Percentiles rank a stretch among this genome's conserved stretches.
Conservation (phyloP, 1,139 yeast species). For the Hyphopichia wangnamkhiaoensis region DNA sequence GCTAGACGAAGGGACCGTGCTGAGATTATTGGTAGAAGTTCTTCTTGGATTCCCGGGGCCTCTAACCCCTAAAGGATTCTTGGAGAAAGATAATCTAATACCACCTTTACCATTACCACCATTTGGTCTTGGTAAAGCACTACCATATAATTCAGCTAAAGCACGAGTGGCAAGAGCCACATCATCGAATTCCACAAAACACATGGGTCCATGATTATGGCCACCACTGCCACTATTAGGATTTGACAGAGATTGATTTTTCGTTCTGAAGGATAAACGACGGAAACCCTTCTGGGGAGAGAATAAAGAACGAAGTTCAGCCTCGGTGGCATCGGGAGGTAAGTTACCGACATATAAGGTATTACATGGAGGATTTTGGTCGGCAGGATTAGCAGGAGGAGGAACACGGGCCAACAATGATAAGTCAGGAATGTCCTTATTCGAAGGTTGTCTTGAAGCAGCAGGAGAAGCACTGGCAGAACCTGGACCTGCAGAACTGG, state of each 20-base stretch:
- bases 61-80: conserved; percentile 95
- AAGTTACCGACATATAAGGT: conserved; percentile 94
- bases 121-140: conserved; percentile 69
- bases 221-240: conserved; percentile 27
- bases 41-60: conserved; percentile 59
- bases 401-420: conserved; percentile 77
- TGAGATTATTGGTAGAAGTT: conserved; percentile 39
- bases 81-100: conserved; percentile 86
- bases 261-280: conserved; percentile 83
- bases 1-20: too few species aligned
- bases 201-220: conserved; percentile 92
- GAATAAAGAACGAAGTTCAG: conserved; percentile 83
- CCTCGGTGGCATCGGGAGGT: conserved; percentile 96
- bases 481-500: neutral
- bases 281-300: conserved; percentile 91
- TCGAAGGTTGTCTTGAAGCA: conserved; percentile 14
- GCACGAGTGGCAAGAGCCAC: conserved; percentile 93
- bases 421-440: conserved; percentile 63
- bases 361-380: conserved; percentile 98
- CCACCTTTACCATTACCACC: conserved; percentile 87
- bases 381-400: conserved; percentile 98
- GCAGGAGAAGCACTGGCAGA: conserved; percentile 1
- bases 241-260: conserved; percentile 47
- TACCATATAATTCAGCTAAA: conserved; percentile 87
- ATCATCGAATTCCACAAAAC: conserved; percentile 97